Conservation (phyloP, 257 asterid genomes). For the Nicotiana benthamiana region DNA sequence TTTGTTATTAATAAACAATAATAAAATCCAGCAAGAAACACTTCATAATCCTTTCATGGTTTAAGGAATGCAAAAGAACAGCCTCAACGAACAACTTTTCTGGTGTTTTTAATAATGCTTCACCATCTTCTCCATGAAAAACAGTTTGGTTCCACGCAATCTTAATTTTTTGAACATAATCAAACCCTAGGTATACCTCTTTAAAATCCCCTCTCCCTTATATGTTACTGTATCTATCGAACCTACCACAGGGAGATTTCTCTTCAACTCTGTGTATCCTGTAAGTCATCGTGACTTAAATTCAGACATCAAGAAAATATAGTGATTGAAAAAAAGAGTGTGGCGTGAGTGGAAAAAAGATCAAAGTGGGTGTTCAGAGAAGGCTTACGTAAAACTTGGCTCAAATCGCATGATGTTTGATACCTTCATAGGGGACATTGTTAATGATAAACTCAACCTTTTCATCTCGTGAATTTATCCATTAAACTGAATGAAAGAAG, state of each 20-base stretch:
- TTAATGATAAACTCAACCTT: too few species aligned
- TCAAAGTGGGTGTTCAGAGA: background rate
- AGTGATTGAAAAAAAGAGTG: too few species aligned
- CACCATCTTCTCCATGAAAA: background rate
- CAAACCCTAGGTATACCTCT: slow-evolving; percentile 30
- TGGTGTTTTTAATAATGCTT: background rate
- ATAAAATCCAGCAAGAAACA: too few species aligned
- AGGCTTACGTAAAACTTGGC: background rate
- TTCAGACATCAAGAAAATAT: too few species aligned
- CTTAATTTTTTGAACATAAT: slow-evolving; percentile 9
- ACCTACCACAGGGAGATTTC: background rate
- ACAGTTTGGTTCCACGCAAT: slow-evolving; percentile 35
- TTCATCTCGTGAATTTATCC: too few species aligned
- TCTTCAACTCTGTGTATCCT: background rate
- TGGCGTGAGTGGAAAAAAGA: too few species aligned
- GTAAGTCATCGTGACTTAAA: background rate
- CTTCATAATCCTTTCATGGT: slow-evolving; percentile 33
- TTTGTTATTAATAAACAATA: too few species aligned
- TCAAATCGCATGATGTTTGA: background rate
- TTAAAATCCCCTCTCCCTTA: slow-evolving; percentile 13
- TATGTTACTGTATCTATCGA: background rate
- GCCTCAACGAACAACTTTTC: slow-evolving; percentile 20
- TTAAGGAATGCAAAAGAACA: slow-evolving; percentile 19
- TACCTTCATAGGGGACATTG: background rate
- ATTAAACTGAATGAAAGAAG: too few species aligned